Conservation (phyloP, 1,284 basidiomycete species). For the Apiotrichum siamense region DNA sequence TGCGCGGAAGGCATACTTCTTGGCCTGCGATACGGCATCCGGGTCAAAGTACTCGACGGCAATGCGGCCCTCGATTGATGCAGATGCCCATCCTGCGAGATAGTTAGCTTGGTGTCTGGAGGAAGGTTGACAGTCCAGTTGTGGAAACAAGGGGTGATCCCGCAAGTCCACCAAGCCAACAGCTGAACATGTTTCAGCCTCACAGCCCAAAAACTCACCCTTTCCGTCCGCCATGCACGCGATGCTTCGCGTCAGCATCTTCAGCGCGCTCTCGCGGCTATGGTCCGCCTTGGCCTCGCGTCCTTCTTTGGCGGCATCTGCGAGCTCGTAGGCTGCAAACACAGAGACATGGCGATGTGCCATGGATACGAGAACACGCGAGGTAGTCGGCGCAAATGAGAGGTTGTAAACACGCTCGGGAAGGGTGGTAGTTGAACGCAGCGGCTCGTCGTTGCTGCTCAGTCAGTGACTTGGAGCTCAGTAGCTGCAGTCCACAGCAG, state of each 20-base stretch:
- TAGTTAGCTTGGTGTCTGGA: too few species aligned
- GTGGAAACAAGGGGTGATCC: too few species aligned
- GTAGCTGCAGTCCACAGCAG: too few species aligned
- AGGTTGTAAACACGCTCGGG: slow-evolving; percentile 80
- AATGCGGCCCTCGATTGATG: slow-evolving; percentile 90
- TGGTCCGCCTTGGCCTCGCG: slow-evolving; percentile 57
- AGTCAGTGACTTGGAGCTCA: neutral
- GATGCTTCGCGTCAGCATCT: slow-evolving; percentile 87
- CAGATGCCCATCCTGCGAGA: slow-evolving; percentile 77
- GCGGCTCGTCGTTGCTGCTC: slow-evolving; percentile 52
- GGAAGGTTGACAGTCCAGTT: too few species aligned
- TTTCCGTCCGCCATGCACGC: slow-evolving; percentile 88
- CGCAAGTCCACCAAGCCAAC: too few species aligned
- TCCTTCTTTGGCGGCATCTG: slow-evolving; percentile 52
- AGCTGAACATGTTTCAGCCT: neutral
- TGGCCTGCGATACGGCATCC: slow-evolving; percentile 64
- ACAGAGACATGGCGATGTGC: slow-evolving; percentile 82
- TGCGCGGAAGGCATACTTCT: slow-evolving; percentile 98
- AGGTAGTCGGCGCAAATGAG: slow-evolving; percentile 41
- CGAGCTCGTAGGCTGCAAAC: slow-evolving; percentile 72
- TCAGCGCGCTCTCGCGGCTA: slow-evolving; percentile 82
- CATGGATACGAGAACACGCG: slow-evolving; percentile 77
- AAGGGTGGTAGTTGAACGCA: slow-evolving; percentile 56
- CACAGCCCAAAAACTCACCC: slow-evolving; percentile 52
- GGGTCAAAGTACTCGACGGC: slow-evolving; percentile 97